Evolutionary conservation across 139 green algal genomes (phyloP), one percentile per base, ranked within the genome.

Genomic region (Ettlia oleoabundans): DNA sequence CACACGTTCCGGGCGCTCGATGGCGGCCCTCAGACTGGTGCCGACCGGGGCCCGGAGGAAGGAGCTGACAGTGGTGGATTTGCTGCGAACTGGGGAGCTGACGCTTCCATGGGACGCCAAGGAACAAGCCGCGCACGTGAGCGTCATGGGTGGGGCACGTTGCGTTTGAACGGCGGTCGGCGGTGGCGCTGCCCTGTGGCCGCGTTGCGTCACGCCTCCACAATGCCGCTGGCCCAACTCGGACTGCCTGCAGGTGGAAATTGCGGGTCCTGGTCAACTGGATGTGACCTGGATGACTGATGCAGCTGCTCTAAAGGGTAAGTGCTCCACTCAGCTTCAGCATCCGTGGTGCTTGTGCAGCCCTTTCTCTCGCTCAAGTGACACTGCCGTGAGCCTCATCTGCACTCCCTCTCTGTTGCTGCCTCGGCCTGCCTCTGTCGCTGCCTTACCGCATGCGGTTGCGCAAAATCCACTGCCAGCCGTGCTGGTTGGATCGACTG

Each of bases 251-350:
- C 65, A 51, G 65, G 33, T 72, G 33, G 65, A 72, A 37, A 22
- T 47, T 26, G 37, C 65, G 37, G 65, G 65, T 1, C 65, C 65
- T 13, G 65, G 65, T 19, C 18, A 30, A 24, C 35, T 72, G 21
- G 22, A 9, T 41, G 1, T 72, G n/a, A 72, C 65, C 10, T 72
- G 65, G 65, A 33, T 72, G 65, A 72, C 65, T 18, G 65, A 72
- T 1, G 65, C 32, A 1, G 65, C 65, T 18, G n/a, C 33, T 3
- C 65, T 72, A 9, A 41, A 4, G 47, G 65, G 65, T 72, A n/a
- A n/a, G n/a, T n/a, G n/a, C n/a, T n/a, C n/a, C n/a, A n/a, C n/a
- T n/a, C n/a, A n/a, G n/a, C n/a, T n/a, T n/a, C n/a, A n/a, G n/a
- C n/a, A n/a, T n/a, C n/a, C n/a, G n/a, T n/a, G n/a, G n/a, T n/a